These are phyloP conservation scores for Rhizophora apiculata DNA, from an alignment of 345 rosid genomes.

Conservation along the genomic window DNA sequence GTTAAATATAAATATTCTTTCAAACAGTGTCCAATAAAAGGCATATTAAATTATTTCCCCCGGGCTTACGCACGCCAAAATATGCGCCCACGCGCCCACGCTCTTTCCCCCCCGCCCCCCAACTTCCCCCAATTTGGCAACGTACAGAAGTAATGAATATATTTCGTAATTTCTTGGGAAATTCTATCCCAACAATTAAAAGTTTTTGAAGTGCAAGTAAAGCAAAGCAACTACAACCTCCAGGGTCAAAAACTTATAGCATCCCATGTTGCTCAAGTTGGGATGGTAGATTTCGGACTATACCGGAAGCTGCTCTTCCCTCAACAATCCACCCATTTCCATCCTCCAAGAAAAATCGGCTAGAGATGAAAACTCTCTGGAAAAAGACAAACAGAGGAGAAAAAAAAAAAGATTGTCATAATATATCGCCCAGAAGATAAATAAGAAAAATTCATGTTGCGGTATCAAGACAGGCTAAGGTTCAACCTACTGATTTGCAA, in stretches of 20 bases:
- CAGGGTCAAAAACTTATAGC: conserved; percentile 33
- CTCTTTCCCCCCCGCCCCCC: too few species aligned
- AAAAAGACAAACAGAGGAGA: conserved; percentile 5
- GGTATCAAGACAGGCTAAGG: background rate
- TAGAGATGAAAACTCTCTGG: conserved; percentile 67
- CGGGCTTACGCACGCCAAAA: too few species aligned
- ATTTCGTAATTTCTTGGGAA: background rate
- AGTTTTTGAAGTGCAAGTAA: conserved; percentile 11
- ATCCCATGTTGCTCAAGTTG: conserved; percentile 8
- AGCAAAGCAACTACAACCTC: conserved; percentile 1
- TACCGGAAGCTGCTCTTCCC: conserved; percentile 48
- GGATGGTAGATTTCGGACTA: conserved; percentile 24
- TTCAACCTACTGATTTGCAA: conserved; percentile 8
- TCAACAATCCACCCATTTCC: conserved; percentile 79
- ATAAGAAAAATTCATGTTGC: background rate
- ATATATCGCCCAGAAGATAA: background rate
- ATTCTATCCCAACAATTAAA: conserved; percentile 1
- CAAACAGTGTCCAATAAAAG: too few species aligned
- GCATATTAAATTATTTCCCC: too few species aligned
- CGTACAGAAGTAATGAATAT: too few species aligned
- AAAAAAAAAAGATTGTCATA: too few species aligned
- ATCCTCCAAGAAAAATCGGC: conserved; percentile 91
- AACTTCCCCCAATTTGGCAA: too few species aligned
- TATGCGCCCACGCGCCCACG: too few species aligned
- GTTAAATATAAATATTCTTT: too few species aligned